Conservation (phyloP, 176 grass and related monocot genomes). For the Tuctoria greenei region DNA sequence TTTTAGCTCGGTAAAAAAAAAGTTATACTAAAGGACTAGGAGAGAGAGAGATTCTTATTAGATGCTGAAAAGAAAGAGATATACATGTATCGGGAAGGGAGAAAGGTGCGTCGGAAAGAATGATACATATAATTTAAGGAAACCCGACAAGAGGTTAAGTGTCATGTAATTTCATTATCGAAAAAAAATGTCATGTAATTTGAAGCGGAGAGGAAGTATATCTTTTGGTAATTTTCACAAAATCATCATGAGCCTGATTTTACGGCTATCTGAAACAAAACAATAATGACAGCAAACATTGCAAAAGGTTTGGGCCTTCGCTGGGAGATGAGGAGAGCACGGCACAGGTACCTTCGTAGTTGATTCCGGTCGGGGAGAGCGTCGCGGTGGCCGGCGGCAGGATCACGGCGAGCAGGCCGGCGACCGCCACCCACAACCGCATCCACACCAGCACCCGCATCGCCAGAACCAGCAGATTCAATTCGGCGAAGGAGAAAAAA, state of each 20-base stretch:
- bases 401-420: slow-evolving; percentile 25
- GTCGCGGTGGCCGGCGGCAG: slow-evolving; percentile 42
- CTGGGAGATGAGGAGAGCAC: neutral
- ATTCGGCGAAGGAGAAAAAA: neutral
- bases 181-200: too few relatives aligned
- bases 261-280: neutral
- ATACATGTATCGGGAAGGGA: too few relatives aligned
- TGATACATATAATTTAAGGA: too few relatives aligned
- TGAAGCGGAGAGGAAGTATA: neutral
- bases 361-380: slow-evolving; percentile 65
- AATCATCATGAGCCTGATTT: slow-evolving; percentile 10
- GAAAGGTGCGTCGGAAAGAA: too few relatives aligned
- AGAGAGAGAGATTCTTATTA: too few relatives aligned
- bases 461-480: slow-evolving; percentile 26
- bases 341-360: slow-evolving; percentile 54
- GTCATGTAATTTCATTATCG: too few relatives aligned
- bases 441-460: slow-evolving; percentile 34
- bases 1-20: too few relatives aligned
- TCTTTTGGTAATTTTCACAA: neutral
- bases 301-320: neutral
- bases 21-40: too few relatives aligned
- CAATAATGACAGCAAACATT: neutral
- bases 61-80: too few relatives aligned
- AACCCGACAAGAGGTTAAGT: too few relatives aligned
- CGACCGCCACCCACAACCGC: slow-evolving; percentile 22